Evolutionary conservation across 768 basidiomycete species (phyloP).

Genomic region (Amanita rubescens): DNA sequence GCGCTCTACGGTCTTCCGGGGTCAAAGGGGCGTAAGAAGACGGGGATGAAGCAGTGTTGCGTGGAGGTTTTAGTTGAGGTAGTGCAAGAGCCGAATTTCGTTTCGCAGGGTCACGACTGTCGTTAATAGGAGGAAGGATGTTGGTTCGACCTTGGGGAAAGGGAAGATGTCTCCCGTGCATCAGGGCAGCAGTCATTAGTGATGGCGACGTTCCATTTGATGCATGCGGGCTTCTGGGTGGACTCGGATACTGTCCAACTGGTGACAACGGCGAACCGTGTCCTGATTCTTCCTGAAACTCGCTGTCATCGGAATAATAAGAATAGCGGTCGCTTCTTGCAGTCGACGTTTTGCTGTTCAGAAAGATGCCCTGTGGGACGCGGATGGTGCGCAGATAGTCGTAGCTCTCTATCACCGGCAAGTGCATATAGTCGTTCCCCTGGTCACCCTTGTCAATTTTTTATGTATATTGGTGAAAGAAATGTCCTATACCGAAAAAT

Average conservation of each 20-base stretch:
- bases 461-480: background rate
- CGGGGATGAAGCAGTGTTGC: constrained; percentile 13
- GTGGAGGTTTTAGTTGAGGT: constrained; percentile 18
- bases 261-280: constrained; percentile 13
- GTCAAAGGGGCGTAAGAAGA: constrained; percentile 35
- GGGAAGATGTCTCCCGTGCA: constrained; percentile 5
- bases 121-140: constrained; percentile 21
- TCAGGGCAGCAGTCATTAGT: constrained; percentile 4
- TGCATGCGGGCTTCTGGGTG: constrained; percentile 11
- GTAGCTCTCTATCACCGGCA: constrained; percentile 71
- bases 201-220: constrained; percentile 9
- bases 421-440: constrained; percentile 60
- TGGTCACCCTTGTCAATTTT: constrained; percentile 17
- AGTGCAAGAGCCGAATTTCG: constrained; percentile 15
- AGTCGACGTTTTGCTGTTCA: constrained; percentile 53
- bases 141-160: constrained; percentile 3
- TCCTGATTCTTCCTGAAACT: constrained; percentile 26
- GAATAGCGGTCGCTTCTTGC: constrained; percentile 35
- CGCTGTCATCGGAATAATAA: constrained; percentile 39
- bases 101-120: constrained; percentile 9
- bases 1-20: constrained; percentile 50
- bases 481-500: constrained; percentile 43
- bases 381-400: constrained; percentile 62
- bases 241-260: constrained; percentile 13
- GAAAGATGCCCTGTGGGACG: constrained; percentile 65